Conservation (phyloP, 805 yeast species). For the Blastobotrys mokoenaii region DNA sequence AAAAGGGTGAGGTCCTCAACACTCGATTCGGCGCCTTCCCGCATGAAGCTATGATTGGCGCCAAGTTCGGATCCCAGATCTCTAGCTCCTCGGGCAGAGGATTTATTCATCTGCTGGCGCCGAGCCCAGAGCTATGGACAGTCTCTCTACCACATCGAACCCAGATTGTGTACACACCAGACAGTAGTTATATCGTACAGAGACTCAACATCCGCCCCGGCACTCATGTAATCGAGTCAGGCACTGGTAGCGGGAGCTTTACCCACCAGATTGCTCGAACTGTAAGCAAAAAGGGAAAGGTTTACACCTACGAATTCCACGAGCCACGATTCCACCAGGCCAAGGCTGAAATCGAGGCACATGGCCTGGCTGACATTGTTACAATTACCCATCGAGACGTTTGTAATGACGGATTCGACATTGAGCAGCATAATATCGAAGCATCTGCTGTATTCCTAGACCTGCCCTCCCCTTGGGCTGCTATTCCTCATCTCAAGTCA, state of each 20-base stretch:
- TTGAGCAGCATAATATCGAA: constrained; percentile 34
- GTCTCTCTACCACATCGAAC: constrained; percentile 94
- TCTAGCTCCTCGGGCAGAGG: constrained; percentile 60
- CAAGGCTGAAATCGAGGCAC: constrained; percentile 60
- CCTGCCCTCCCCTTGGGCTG: constrained; percentile 95
- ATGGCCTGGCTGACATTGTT: constrained; percentile 53
- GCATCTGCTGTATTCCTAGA: constrained; percentile 82
- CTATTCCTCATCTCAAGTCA: constrained; percentile 62
- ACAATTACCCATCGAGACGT: constrained; percentile 84
- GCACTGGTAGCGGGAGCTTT: constrained; percentile 95
- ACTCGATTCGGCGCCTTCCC: constrained; percentile 87
- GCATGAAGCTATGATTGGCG: constrained; percentile 77
- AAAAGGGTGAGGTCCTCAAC: constrained; percentile 53
- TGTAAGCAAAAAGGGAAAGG: constrained; percentile 47
- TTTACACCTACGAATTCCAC: constrained; percentile 89
- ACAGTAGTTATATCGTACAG: constrained; percentile 83
- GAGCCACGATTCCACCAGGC: constrained; percentile 79
- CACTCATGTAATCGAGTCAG: constrained; percentile 84
- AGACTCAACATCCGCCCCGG: constrained; percentile 68
- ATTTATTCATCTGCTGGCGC: constrained; percentile 79
- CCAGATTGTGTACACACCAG: constrained; percentile 95
- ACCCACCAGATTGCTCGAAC: constrained; percentile 88
- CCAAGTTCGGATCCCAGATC: constrained; percentile 77
- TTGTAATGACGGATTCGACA: constrained; percentile 73
- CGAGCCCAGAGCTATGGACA: constrained; percentile 95